Percentiles rank a stretch among this genome's conserved stretches.
phyloP scores from a whole-genome alignment of 2,329 filamentous ascomycete species.

The Zymoseptoria ardabiliae region DNA sequence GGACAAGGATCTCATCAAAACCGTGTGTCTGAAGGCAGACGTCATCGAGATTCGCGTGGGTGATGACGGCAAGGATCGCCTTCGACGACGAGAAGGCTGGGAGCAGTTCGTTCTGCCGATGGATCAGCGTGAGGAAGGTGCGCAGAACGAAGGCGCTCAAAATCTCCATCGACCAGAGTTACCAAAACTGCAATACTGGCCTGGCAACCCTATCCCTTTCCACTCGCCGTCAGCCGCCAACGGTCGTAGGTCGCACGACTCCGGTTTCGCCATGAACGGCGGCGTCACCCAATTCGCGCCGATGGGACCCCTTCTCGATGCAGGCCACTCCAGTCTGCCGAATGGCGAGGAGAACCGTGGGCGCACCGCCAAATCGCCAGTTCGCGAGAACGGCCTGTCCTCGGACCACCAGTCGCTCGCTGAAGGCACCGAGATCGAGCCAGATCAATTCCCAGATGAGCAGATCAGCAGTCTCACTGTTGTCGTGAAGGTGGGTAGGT shows the following conservation, averaged over 20 bases:
- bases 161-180: slow-evolving; percentile 36
- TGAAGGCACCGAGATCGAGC: slow-evolving; percentile 23
- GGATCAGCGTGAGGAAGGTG: slow-evolving; percentile 63
- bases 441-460: slow-evolving; percentile 46
- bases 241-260: slow-evolving; percentile 24
- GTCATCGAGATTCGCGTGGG: slow-evolving; percentile 68
- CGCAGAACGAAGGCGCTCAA: slow-evolving; percentile 65
- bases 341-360: slow-evolving; percentile 26
- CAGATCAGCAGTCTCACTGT: slow-evolving; percentile 47
- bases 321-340: slow-evolving; percentile 11
- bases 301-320: slow-evolving; percentile 16
- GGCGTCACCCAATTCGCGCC: slow-evolving; percentile 15
- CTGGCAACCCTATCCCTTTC: slow-evolving; percentile 19
- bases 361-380: slow-evolving; percentile 25
- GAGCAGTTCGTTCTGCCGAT: slow-evolving; percentile 68
- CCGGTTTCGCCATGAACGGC: slow-evolving; percentile 22
- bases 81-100: slow-evolving; percentile 72
- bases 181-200: slow-evolving; percentile 26
- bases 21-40: slow-evolving; percentile 64
- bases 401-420: slow-evolving; percentile 13
- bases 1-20: slow-evolving; percentile 65
- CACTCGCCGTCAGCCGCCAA: slow-evolving; percentile 23
- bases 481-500: slow-evolving; percentile 37
- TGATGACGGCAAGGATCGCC: slow-evolving; percentile 68
- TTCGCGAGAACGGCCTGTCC: slow-evolving; percentile 20